Percentiles rank a stretch among this genome's conserved stretches.
Evolutionary conservation across 169 alveolate species (phyloP).

Genomic region (Cryptosporidium sp.): DNA sequence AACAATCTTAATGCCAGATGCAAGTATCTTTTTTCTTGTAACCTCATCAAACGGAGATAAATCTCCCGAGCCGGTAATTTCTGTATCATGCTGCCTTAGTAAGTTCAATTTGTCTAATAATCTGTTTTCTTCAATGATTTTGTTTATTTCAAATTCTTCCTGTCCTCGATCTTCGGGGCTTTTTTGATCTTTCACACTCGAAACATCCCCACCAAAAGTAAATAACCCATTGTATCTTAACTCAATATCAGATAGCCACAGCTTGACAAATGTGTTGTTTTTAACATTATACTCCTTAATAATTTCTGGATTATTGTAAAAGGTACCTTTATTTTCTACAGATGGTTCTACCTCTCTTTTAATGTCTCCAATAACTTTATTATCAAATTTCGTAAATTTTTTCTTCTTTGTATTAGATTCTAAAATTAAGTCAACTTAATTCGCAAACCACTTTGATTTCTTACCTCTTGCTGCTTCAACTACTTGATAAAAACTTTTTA

Average conservation of each 20-base stretch:
- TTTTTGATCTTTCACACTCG: neutral
- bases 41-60: constrained; percentile 8
- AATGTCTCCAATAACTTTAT: neutral
- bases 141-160: constrained; percentile 29
- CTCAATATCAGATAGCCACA: constrained; percentile 59
- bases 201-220: constrained; percentile 3
- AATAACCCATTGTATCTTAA: neutral
- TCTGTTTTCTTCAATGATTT: constrained; percentile 40
- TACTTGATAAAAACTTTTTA: neutral
- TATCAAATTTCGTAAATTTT: constrained; percentile 58
- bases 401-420: constrained; percentile 4
- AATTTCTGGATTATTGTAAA: neutral
- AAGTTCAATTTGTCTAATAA: constrained; percentile 24
- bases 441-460: neutral
- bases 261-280: constrained; percentile 54
- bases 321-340: neutral
- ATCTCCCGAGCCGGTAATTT: constrained; percentile 2
- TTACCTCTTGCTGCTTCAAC: constrained; percentile 24
- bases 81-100: constrained; percentile 29
- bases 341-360: constrained; percentile 20
- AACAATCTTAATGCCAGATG: constrained; percentile 25
- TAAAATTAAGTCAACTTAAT: neutral
- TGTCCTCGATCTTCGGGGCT: neutral
- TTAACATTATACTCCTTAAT: constrained; percentile 21
- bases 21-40: constrained; percentile 5